phyloP scores from a whole-genome alignment of 192 early-diverging fungal genomes.

The Thamnidium elegans region DNA sequence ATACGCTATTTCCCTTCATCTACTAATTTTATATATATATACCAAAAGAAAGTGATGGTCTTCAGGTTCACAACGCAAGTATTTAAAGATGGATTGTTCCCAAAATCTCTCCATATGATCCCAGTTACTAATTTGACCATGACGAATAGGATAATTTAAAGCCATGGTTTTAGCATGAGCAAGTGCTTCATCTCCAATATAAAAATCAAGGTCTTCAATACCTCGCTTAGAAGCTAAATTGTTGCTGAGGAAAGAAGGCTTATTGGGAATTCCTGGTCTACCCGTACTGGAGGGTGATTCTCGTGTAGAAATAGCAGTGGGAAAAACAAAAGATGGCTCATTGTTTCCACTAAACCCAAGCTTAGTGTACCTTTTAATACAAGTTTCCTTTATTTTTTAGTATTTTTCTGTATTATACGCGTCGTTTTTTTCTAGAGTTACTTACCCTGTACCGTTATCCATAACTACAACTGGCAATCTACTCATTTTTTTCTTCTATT shows the following conservation, averaged over 20 bases:
- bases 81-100: slow-evolving; percentile 98
- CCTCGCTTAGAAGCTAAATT: slow-evolving; percentile 94
- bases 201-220: slow-evolving; percentile 96
- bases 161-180: slow-evolving; percentile 87
- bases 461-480: slow-evolving; percentile 84
- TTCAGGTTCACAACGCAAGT: slow-evolving; percentile 97
- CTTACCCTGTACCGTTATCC: slow-evolving; percentile 97
- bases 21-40: slow-evolving; percentile 30
- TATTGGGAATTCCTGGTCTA: slow-evolving; percentile 49
- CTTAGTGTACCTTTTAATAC: slow-evolving; percentile 79
- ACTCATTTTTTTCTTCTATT: slow-evolving; percentile 31
- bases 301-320: slow-evolving; percentile 86
- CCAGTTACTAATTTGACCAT: slow-evolving; percentile 99
- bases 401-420: not conserved
- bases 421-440: not conserved
- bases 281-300: slow-evolving; percentile 50
- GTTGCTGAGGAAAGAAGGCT: slow-evolving; percentile 53
- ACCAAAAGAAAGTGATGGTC: slow-evolving; percentile 96
- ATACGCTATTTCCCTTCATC: not conserved
- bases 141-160: slow-evolving; percentile 89
- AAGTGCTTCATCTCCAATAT: slow-evolving; percentile 94
- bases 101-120: slow-evolving; percentile 99
- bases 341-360: slow-evolving; percentile 97
- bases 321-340: slow-evolving; percentile 96
- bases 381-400: not conserved